Evolutionary conservation across 305 asterid genomes (phyloP).

Genomic region (Solanum hybrid): DNA sequence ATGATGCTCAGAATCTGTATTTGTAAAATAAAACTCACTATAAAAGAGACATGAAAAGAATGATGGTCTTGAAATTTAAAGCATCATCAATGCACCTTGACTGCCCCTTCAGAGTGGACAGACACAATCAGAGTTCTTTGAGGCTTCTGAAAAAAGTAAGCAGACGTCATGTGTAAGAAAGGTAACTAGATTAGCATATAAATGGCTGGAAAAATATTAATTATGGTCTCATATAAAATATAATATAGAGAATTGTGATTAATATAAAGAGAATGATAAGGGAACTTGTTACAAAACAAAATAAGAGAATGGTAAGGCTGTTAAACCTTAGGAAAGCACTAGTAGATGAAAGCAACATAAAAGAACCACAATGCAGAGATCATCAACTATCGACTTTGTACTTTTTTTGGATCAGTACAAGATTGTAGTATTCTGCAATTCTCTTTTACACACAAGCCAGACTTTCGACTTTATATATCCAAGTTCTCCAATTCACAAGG

Average conservation of each 20-base stretch:
- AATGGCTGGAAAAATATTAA: constrained; percentile 1
- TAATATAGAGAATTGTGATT: background rate
- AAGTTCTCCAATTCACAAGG: background rate
- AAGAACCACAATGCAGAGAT: background rate
- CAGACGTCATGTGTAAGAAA: constrained; percentile 8
- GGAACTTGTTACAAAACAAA: background rate
- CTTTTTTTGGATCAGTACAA: background rate
- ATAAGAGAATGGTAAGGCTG: background rate
- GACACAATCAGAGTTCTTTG: constrained; percentile 74
- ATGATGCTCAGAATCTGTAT: constrained; percentile 83
- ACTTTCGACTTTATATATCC: background rate
- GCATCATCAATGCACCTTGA: constrained; percentile 45
- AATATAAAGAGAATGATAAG: background rate
- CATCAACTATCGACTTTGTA: background rate
- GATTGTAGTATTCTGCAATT: background rate
- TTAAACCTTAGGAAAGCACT: background rate
- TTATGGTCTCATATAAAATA: background rate
- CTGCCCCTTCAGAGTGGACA: constrained; percentile 96
- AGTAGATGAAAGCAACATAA: background rate
- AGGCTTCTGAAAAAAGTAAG: constrained; percentile 62
- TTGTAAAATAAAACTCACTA: constrained; percentile 9
- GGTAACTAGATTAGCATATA: constrained; percentile 3
- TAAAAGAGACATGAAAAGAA: constrained; percentile 15
- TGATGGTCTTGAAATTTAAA: constrained; percentile 5
- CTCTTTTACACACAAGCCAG: background rate